A percentile compares a stretch with the other conserved stretches of the same genome.
Conservation (phyloP, 441 rosid species). For the Adansonia grandidieri region DNA sequence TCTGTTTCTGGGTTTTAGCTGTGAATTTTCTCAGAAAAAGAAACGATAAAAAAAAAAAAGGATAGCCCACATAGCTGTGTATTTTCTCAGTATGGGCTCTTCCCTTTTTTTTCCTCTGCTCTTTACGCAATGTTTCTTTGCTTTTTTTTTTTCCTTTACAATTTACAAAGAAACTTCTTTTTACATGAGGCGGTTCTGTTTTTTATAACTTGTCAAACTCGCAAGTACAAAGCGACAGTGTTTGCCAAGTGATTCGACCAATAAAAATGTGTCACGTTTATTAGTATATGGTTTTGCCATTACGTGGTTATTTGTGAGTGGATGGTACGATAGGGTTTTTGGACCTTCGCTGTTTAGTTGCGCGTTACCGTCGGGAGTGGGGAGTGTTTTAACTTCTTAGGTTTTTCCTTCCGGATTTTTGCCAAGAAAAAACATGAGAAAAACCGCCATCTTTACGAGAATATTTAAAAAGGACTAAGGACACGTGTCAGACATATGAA, state of each 20-base stretch:
- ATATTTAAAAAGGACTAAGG: neutral
- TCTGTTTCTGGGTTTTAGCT: slow-evolving; percentile 26
- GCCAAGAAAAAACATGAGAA: neutral
- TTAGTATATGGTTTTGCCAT: neutral
- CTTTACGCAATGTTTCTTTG: neutral
- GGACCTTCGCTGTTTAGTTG: neutral
- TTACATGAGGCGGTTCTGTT: slow-evolving; percentile 6
- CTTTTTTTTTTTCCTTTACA: neutral
- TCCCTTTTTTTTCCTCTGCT: no score
- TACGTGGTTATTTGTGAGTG: slow-evolving; percentile 14
- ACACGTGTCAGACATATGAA: slow-evolving; percentile 5
- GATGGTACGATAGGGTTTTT: neutral
- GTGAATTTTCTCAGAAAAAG: neutral
- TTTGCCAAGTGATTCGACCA: neutral
- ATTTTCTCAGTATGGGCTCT: no score
- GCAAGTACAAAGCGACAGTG: neutral
- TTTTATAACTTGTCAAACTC: neutral
- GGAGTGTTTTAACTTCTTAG: neutral
- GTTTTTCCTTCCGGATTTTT: neutral
- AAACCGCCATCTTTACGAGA: no score
- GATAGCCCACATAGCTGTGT: no score
- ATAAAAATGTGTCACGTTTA: neutral
- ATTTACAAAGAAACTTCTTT: neutral
- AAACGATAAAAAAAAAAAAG: neutral
- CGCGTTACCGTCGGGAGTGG: slow-evolving; percentile 10